Conservation (phyloP, 257 asterid genomes). For the Solanum verrucosum region DNA sequence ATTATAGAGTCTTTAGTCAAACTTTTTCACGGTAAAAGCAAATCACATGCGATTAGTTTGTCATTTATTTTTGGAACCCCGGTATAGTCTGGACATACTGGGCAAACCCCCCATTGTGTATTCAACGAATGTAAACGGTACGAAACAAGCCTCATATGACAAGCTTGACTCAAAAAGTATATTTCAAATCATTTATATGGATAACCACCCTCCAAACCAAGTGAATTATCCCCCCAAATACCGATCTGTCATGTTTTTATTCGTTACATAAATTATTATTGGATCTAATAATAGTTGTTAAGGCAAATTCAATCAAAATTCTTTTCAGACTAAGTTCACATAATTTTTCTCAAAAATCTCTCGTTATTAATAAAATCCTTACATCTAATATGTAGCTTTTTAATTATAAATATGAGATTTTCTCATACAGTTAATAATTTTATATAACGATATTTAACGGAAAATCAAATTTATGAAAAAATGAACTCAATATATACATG, state of each 20-base stretch:
- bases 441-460: neutral
- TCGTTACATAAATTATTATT: neutral
- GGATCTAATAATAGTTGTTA: neutral
- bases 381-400: neutral
- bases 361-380: neutral
- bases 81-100: rapidly evolving
- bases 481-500: neutral
- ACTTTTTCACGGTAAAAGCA: neutral
- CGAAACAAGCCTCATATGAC: neutral
- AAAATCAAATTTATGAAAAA: neutral
- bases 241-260: neutral
- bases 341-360: neutral
- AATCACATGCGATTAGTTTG: neutral
- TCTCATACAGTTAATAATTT: neutral
- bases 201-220: no score
- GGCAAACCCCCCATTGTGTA: no score
- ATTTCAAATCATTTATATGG: no score
- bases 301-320: neutral
- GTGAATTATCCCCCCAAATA: no score
- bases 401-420: neutral
- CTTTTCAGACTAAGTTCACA: neutral
- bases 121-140: no score
- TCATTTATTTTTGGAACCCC: neutral
- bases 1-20: rapidly evolving
- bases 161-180: rapidly evolving